Evolutionary conservation across 2,329 filamentous ascomycete species (phyloP), one percentile per base, ranked within the genome.

Genomic region (Sarocladium kiliense): DNA sequence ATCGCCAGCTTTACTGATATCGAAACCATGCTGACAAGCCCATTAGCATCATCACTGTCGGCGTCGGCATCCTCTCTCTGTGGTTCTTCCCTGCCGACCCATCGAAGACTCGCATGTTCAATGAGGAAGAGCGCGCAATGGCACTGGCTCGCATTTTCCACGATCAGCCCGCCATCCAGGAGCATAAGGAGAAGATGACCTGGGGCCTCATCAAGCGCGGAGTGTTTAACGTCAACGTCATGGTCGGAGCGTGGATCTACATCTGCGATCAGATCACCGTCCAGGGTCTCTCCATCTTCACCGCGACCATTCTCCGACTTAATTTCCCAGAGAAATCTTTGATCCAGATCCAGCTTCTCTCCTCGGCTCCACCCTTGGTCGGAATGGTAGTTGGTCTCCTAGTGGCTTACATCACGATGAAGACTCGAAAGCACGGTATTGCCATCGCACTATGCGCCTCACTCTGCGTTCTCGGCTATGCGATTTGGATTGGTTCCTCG

Each of bases 191-290:
- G 63, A 70, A 74, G 51, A 77, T 82, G 11, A 70, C 73, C 51
- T 56, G 68, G 54, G 65, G 67, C n/a, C 76, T 84, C 59, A 61
- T 84, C 44, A 78, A 75, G 67, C 67, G 72, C 27, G 77, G 79
- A 3, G 62, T 84, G 18, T 60, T 77, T 53, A 81, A 63, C 34
- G 58, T 61, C 53, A 64, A 65, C 53, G 63, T 64, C 23, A 57
- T 64, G 16, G 63, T 61, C 3, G 62, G 63, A 14, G 59, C 63
- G 14, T 65, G 63, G 63, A 84, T 81, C 68, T 79, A 80, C 62
- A 77, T 81, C 39, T 84, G 79, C 63, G 79, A 78, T 1, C 62
- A 84, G 66, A 77, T 84, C 61, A 82, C 80, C 1, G 80, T 85
- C 2, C 79, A 84, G 58, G 74, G 75, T 1, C 61, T 77, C 12